phyloP scores from a whole-genome alignment of 257 asterid species.

The Anisodus tanguticus region DNA sequence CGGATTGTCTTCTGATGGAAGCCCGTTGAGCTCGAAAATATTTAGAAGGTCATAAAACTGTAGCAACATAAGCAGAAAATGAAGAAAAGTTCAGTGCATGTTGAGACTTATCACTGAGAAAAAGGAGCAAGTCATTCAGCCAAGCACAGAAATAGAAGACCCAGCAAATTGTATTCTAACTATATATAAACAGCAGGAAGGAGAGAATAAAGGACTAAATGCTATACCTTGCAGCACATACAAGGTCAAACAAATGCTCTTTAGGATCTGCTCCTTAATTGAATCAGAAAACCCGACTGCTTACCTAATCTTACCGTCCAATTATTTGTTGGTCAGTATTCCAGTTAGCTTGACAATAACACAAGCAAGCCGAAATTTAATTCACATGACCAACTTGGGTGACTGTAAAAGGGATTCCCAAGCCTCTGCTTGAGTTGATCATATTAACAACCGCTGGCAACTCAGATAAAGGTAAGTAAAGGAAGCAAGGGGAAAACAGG shows the following conservation, averaged over 20 bases:
- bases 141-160: conserved; percentile 28
- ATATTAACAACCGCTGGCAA: neutral
- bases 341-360: conserved; percentile 7
- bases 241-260: neutral
- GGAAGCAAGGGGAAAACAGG: neutral
- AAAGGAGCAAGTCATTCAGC: neutral
- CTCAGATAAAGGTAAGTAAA: neutral
- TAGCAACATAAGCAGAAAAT: conserved; percentile 39
- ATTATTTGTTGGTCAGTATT: neutral
- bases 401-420: neutral
- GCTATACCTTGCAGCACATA: conserved; percentile 7
- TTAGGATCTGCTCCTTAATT: neutral
- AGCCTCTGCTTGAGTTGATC: neutral
- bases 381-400: neutral
- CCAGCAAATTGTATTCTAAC: conserved; percentile 24
- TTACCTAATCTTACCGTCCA: neutral
- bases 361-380: neutral
- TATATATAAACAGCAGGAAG: conserved; percentile 16
- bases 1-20: conserved; percentile 96
- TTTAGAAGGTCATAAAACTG: conserved; percentile 95
- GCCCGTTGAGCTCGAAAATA: conserved; percentile 97
- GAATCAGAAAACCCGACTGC: neutral
- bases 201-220: conserved; percentile 7
- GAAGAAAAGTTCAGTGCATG: conserved; percentile 30
- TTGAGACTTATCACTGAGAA: conserved; percentile 14